Evolutionary conservation across 2,329 filamentous ascomycete genomes (phyloP).

Genomic region (Epichloe coenophiala): DNA sequence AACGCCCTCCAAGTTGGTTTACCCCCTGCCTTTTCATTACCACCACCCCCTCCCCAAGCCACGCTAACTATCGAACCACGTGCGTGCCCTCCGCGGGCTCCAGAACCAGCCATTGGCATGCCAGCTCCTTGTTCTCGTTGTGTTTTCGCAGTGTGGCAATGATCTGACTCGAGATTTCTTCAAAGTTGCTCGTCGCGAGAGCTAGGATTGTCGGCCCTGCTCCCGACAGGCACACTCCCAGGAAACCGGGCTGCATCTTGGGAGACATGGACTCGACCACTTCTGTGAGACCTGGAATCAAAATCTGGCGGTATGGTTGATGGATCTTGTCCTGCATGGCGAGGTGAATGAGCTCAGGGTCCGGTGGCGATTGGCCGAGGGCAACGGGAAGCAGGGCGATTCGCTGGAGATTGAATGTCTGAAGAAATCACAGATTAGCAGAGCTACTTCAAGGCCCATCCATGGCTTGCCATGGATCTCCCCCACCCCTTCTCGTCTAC

Average conservation of each 20-base stretch:
- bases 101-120: conserved; percentile 75
- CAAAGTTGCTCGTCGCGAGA: conserved; percentile 80
- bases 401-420: conserved; percentile 86
- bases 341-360: conserved; percentile 87
- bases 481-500: not conserved
- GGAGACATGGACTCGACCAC: conserved; percentile 88
- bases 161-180: conserved; percentile 69
- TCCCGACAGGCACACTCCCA: conserved; percentile 89
- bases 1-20: not conserved
- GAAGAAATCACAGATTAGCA: not conserved
- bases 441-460: not conserved
- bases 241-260: conserved; percentile 68
- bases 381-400: conserved; percentile 84
- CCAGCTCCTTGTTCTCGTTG: conserved; percentile 47
- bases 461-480: not conserved
- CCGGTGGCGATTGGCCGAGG: conserved; percentile 76
- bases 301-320: conserved; percentile 82
- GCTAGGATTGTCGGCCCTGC: conserved; percentile 92
- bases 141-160: conserved; percentile 57
- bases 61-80: conserved; percentile 24
- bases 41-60: not conserved
- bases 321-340: conserved; percentile 99
- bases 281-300: conserved; percentile 84
- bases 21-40: not conserved
- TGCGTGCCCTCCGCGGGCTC: conserved; percentile 68